Conservation (phyloP, 2,329 filamentous ascomycete genomes). For the Decorospora gaudefroyi region DNA sequence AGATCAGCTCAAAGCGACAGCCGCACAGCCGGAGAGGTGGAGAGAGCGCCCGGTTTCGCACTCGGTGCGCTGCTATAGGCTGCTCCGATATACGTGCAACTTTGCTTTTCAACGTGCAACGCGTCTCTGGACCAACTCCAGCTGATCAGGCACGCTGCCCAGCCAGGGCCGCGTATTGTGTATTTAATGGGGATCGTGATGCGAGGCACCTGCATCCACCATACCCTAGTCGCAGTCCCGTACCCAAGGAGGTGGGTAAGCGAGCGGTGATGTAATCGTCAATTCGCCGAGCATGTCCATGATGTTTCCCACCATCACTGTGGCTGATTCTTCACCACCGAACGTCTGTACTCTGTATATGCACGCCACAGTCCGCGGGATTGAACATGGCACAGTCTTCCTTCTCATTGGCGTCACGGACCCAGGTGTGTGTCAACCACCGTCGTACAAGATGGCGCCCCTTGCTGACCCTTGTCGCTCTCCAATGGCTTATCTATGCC, state of each 20-base stretch:
- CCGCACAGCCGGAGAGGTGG: conserved; percentile 1
- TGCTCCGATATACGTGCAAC: not conserved
- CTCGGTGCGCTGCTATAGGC: not conserved
- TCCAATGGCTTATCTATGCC: conserved; percentile 70
- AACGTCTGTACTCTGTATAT: conserved; percentile 21
- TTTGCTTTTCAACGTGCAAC: conserved; percentile 27
- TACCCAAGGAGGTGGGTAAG: too few species aligned
- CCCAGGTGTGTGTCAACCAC: conserved; percentile 39
- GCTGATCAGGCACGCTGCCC: conserved; percentile 21
- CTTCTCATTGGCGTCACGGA: conserved; percentile 52
- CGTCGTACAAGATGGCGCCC: conserved; percentile 9
- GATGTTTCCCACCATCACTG: conserved; percentile 24
- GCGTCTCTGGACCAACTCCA: conserved; percentile 16
- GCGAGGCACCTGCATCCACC: conserved; percentile 14
- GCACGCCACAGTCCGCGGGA: conserved; percentile 16
- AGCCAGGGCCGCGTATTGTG: conserved; percentile 6
- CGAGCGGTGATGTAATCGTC: conserved; percentile 33
- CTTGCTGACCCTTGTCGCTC: conserved; percentile 38
- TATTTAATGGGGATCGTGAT: conserved; percentile 6
- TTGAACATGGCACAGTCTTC: conserved; percentile 40
- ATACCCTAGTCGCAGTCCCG: conserved; percentile 13
- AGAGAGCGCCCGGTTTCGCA: conserved; percentile 12
- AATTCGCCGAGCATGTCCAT: conserved; percentile 36
- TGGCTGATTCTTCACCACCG: conserved; percentile 33
- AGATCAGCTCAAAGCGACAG: too few species aligned